A percentile compares a stretch with the other conserved stretches of the same genome.
Evolutionary conservation across 805 yeast genomes (phyloP).

Genomic region (Torulaspora maleeae): DNA sequence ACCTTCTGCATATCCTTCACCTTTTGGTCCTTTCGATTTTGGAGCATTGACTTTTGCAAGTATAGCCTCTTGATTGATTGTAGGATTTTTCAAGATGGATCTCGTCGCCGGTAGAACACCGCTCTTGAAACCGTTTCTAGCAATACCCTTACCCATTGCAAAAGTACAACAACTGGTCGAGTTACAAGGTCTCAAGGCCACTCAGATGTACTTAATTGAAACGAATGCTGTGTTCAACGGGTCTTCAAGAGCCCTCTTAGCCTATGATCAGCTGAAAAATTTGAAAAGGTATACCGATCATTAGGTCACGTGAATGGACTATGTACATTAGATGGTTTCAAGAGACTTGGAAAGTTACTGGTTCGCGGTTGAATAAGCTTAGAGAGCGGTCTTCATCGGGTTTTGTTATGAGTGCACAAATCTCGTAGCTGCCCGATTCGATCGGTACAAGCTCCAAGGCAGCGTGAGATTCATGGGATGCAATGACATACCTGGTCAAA

Average conservation of each 20-base stretch:
- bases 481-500: slow-evolving; percentile 43
- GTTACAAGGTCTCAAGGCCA: not conserved
- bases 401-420: slow-evolving; percentile 46
- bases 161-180: not conserved
- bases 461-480: slow-evolving; percentile 42
- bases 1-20: slow-evolving; percentile 64
- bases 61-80: slow-evolving; percentile 41
- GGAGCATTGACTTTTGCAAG: slow-evolving; percentile 42
- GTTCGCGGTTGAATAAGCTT: slow-evolving; percentile 15
- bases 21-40: slow-evolving; percentile 42
- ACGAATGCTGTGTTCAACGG: not conserved
- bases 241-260: too few species aligned
- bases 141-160: slow-evolving; percentile 45
- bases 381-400: slow-evolving; percentile 6
- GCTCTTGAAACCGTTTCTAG: slow-evolving; percentile 53
- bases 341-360: slow-evolving; percentile 12
- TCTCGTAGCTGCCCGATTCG: slow-evolving; percentile 76
- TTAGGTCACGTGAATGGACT: slow-evolving; percentile 5
- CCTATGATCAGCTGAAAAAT: slow-evolving; percentile 4
- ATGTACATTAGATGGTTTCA: slow-evolving; percentile 1
- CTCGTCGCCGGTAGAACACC: slow-evolving; percentile 81
- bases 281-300: slow-evolving; percentile 5
- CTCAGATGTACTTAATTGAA: not conserved
- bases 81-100: slow-evolving; percentile 65
- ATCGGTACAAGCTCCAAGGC: slow-evolving; percentile 53